Conservation (phyloP, 257 asterid genomes). For the Oldenlandia corymbosa region DNA sequence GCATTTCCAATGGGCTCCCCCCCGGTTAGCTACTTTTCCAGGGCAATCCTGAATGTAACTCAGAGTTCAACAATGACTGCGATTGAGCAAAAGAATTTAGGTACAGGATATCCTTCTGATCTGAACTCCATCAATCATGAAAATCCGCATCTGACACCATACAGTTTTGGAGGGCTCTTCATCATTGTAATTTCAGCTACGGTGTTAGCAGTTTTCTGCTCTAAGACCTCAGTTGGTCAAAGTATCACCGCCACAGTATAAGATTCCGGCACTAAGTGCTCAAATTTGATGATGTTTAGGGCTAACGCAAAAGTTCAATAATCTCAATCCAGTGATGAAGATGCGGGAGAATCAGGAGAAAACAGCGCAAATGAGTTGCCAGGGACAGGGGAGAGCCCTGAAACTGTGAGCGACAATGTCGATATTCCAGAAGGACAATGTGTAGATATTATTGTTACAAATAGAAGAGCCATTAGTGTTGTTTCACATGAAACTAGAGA, state of each 20-base stretch:
- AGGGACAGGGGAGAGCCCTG: too few relatives aligned
- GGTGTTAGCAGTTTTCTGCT: conserved; percentile 33
- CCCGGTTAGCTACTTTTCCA: conserved; percentile 31
- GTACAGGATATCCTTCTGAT: conserved; percentile 40
- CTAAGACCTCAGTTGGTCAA: conserved; percentile 24
- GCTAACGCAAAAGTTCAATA: too few relatives aligned
- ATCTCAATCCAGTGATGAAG: too few relatives aligned
- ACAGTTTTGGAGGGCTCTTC: conserved; percentile 51
- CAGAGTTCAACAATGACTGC: conserved; percentile 27
- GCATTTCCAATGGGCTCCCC: conserved; percentile 36
- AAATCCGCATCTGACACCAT: conserved; percentile 34
- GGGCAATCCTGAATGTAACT: conserved; percentile 44
- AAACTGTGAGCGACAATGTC: too few relatives aligned
- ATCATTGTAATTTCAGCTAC: conserved; percentile 39
- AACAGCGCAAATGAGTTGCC: too few relatives aligned
- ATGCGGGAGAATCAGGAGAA: too few relatives aligned
- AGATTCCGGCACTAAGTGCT: too few relatives aligned
- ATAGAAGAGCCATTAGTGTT: too few relatives aligned
- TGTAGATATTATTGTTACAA: too few relatives aligned
- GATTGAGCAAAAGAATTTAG: conserved; percentile 34
- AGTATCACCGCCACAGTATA: conserved; percentile 5
- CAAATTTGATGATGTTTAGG: too few relatives aligned
- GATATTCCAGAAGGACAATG: too few relatives aligned
- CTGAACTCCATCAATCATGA: conserved; percentile 42
- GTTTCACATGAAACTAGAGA: too few relatives aligned